Evolutionary conservation across 1,284 basidiomycete genomes (phyloP).

Genomic region (Kalmanozyma brasiliensis): DNA sequence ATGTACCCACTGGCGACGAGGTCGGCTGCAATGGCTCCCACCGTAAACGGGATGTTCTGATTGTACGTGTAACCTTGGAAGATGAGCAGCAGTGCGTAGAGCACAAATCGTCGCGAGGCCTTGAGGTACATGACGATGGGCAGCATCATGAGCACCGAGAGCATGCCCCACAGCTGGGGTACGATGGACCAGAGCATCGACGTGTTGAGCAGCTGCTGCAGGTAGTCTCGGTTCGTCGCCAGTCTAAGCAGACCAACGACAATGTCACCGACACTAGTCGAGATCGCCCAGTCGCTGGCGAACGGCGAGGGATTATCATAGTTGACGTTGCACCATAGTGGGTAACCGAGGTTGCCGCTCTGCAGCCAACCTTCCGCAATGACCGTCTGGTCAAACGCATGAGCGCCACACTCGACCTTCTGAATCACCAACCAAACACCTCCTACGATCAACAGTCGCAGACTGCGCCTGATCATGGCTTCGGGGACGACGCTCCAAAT

Average conservation of each 20-base stretch:
- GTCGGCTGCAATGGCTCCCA: slow-evolving; percentile 68
- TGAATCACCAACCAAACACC: slow-evolving; percentile 68
- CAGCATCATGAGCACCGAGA: slow-evolving; percentile 69
- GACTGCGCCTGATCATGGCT: slow-evolving; percentile 69
- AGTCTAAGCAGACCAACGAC: slow-evolving; percentile 67
- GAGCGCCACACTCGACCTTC: slow-evolving; percentile 58
- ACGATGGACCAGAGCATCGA: slow-evolving; percentile 69
- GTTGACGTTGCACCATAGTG: slow-evolving; percentile 68
- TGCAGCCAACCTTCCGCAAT: slow-evolving; percentile 60
- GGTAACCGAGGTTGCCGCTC: slow-evolving; percentile 66
- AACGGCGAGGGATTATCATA: slow-evolving; percentile 40
- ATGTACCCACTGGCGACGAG: slow-evolving; percentile 68
- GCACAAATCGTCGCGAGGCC: slow-evolving; percentile 65
- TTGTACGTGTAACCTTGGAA: slow-evolving; percentile 35
- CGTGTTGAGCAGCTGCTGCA: slow-evolving; percentile 68
- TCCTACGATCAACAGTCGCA: slow-evolving; percentile 69
- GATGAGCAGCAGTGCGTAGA: slow-evolving; percentile 61
- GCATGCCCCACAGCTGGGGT: slow-evolving; percentile 70
- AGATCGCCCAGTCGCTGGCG: slow-evolving; percentile 33
- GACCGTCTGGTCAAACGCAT: slow-evolving; percentile 61
- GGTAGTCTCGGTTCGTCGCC: slow-evolving; percentile 68
- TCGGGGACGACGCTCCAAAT: slow-evolving; percentile 63
- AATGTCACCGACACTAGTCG: slow-evolving; percentile 64
- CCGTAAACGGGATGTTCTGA: slow-evolving; percentile 61
- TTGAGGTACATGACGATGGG: slow-evolving; percentile 67